These are phyloP conservation scores for Podospora tetraspora DNA, from an alignment of 495 filamentous ascomycete species.

Conservation along the genomic window DNA sequence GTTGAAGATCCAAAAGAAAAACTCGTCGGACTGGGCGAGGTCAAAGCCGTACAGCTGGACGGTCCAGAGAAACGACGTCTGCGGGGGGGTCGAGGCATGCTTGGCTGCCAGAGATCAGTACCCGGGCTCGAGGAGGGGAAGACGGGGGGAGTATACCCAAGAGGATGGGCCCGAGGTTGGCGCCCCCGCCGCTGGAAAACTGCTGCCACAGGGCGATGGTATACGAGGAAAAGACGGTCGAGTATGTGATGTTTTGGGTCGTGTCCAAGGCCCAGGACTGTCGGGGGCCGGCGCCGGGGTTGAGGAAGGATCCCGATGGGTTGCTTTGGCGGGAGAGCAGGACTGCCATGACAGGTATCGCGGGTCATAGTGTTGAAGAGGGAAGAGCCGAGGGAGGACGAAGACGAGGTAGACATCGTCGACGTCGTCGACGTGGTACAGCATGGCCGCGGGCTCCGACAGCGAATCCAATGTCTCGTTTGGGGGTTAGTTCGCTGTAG, in stretches of 20 bases:
- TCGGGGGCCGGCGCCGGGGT: not conserved
- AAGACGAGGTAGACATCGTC: not conserved
- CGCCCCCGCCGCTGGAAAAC: not conserved
- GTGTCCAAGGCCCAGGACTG: slow-evolving; percentile 17
- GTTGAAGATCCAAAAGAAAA: slow-evolving; percentile 30
- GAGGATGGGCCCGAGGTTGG: slow-evolving; percentile 20
- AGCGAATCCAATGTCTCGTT: not conserved
- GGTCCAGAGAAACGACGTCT: slow-evolving; percentile 26
- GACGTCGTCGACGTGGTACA: too few species aligned
- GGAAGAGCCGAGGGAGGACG: not conserved
- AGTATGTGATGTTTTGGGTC: slow-evolving; percentile 15
- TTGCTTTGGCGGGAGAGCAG: not conserved
- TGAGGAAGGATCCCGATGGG: not conserved
- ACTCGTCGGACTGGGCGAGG: slow-evolving; percentile 22
- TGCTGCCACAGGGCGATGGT: slow-evolving; percentile 24
- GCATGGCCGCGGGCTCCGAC: not conserved
- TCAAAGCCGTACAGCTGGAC: slow-evolving; percentile 30
- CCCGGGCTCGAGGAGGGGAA: not conserved
- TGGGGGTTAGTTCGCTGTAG: not conserved
- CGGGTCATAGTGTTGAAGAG: not conserved
- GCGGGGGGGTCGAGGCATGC: not conserved
- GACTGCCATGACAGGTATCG: not conserved
- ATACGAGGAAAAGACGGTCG: slow-evolving; percentile 11
- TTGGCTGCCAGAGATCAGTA: not conserved
- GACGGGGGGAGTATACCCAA: slow-evolving; percentile 10